Conservation (phyloP, 192 early-diverging fungal species). For the Linderina pennispora region DNA sequence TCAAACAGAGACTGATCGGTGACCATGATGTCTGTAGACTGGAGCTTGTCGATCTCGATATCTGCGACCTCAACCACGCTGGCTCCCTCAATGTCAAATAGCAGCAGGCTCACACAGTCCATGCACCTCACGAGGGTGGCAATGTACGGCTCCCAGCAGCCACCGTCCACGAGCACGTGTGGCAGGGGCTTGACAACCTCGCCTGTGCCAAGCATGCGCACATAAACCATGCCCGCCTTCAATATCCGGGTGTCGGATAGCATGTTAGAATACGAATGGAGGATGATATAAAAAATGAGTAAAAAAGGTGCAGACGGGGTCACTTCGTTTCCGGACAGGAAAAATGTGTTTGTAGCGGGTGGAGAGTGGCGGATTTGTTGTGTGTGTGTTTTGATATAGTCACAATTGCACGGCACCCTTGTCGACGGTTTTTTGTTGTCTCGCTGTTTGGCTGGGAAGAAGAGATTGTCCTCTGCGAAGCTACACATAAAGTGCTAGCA, state of each 20-base stretch:
- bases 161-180: constrained; percentile 14
- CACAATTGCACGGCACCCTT: too few species aligned
- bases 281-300: constrained; percentile 9
- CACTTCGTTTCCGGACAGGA: too few species aligned
- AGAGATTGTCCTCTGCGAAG: too few species aligned
- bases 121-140: constrained; percentile 26
- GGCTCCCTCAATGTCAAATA: constrained; percentile 27
- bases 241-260: constrained; percentile 9
- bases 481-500: too few species aligned
- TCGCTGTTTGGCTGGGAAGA: too few species aligned
- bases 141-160: constrained; percentile 31
- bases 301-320: neutral
- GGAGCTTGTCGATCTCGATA: constrained; percentile 14
- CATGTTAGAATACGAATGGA: too few species aligned
- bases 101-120: constrained; percentile 20
- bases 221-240: constrained; percentile 19
- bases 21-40: constrained; percentile 18
- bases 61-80: constrained; percentile 26
- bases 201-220: constrained; percentile 16
- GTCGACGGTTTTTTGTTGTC: too few species aligned
- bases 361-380: too few species aligned
- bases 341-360: too few species aligned
- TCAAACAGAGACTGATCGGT: constrained; percentile 40
- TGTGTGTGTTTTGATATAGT: too few species aligned
- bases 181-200: constrained; percentile 14